Evolutionary conservation across 2,329 filamentous ascomycete species (phyloP).

Genomic region (Verticillium nonalfalfae): DNA sequence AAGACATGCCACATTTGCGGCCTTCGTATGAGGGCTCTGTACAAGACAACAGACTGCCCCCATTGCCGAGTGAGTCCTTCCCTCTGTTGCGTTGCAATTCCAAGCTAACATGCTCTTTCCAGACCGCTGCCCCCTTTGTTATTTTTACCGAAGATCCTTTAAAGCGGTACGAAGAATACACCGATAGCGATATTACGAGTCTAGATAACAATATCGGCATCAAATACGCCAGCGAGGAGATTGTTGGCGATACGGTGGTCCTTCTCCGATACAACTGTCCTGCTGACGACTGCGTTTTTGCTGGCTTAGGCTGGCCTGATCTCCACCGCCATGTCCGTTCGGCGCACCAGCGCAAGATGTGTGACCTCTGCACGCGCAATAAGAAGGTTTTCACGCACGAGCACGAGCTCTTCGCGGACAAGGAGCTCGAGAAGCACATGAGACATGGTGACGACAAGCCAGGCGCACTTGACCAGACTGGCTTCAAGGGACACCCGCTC

Average conservation of each 20-base stretch:
- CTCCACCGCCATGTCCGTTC: slow-evolving; percentile 71
- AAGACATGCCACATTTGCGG: slow-evolving; percentile 95
- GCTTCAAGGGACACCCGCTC: slow-evolving; percentile 91
- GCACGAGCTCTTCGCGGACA: slow-evolving; percentile 81
- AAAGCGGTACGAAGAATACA: slow-evolving; percentile 84
- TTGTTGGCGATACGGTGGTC: slow-evolving; percentile 84
- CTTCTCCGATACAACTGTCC: slow-evolving; percentile 94
- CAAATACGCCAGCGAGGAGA: slow-evolving; percentile 80
- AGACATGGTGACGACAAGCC: slow-evolving; percentile 85
- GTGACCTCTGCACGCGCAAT: slow-evolving; percentile 82
- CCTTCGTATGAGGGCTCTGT: slow-evolving; percentile 82
- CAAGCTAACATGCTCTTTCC: slow-evolving; percentile 12
- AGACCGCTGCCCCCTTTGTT: slow-evolving; percentile 70
- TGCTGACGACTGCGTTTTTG: slow-evolving; percentile 71
- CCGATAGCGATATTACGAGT: slow-evolving; percentile 63
- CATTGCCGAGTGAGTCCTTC: slow-evolving; percentile 70
- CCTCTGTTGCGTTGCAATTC: neutral
- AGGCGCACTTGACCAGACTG: slow-evolving; percentile 84
- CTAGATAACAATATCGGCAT: slow-evolving; percentile 85
- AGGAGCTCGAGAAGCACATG: slow-evolving; percentile 82
- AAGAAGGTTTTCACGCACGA: slow-evolving; percentile 99
- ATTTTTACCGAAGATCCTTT: slow-evolving; percentile 83
- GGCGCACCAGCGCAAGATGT: slow-evolving; percentile 82
- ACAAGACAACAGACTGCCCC: slow-evolving; percentile 95
- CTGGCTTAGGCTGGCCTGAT: slow-evolving; percentile 60